phyloP scores from a whole-genome alignment of 2,329 filamentous ascomycete genomes.

The Cladobotryum protrusum region DNA sequence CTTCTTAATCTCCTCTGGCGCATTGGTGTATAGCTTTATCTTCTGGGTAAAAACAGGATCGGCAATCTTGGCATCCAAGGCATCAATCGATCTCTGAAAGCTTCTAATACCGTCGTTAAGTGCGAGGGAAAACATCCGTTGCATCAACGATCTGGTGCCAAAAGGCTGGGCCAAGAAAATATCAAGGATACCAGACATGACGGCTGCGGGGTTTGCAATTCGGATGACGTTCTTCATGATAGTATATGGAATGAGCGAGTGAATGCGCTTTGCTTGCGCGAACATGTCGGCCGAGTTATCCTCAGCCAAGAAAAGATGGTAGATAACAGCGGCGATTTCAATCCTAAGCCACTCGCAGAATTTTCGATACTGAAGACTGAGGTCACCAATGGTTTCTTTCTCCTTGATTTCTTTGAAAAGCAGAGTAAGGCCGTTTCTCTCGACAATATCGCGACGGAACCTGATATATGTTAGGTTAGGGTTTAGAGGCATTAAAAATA shows the following conservation, averaged over 20 bases:
- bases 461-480: conserved; percentile 28
- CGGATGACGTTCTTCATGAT: conserved; percentile 95
- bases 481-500: background rate
- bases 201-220: conserved; percentile 90
- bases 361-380: conserved; percentile 94
- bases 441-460: conserved; percentile 62
- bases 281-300: conserved; percentile 97
- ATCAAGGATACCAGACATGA: conserved; percentile 94
- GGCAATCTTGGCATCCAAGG: conserved; percentile 68
- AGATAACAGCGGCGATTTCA: conserved; percentile 92
- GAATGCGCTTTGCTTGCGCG: conserved; percentile 87
- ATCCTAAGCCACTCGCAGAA: conserved; percentile 98
- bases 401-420: conserved; percentile 90
- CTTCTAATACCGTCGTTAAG: conserved; percentile 83
- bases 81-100: conserved; percentile 82
- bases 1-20: conserved; percentile 68
- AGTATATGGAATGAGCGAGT: conserved; percentile 88
- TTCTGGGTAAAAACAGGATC: conserved; percentile 75
- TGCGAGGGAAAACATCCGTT: conserved; percentile 89
- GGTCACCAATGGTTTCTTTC: conserved; percentile 78
- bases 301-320: conserved; percentile 94
- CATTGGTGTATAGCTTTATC: conserved; percentile 70
- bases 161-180: conserved; percentile 95
- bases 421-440: conserved; percentile 77
- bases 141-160: conserved; percentile 80